Base-by-base conservation (phyloP, 805 yeast species). In the Candida sithepensis region DNA sequence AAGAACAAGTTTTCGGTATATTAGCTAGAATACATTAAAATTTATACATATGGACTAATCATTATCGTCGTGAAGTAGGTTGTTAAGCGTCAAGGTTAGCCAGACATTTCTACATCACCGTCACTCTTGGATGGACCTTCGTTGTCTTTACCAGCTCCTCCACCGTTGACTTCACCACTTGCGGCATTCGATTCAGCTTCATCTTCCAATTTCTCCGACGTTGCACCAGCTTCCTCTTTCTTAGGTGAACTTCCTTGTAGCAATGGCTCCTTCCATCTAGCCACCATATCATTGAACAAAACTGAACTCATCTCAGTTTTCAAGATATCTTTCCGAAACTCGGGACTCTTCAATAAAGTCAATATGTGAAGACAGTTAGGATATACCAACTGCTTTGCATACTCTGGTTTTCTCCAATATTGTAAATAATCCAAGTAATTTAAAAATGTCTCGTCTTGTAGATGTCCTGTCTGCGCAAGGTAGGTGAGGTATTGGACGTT, bases 281-380 rank as follows among this genome's bases (percentile, higher is more conserved):
- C 74, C 8, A 83, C 88, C 92, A 85, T 85, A 59, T 85, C 91
- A 54, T 83, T 82, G 82, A 81, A 84, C 51, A 80, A 56, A 39
- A 77, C 70, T 52, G 79, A 73, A 68, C 84, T 73, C 55, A 77
- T 68, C 59, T 84, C 81, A 34, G 81, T 71, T 60, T 78, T 73
- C 50, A 78, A 69, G 2, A 83, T 80, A 51, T 75, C 78, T 46
- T 70, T 70, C 46, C 88, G 68, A 54, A 81, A 82, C 39, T 72
- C 73, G 43, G 72, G 74, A 30, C 68, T 71, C 55, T 78, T 78
- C 12, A 82, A 71, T 46, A 90, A 67, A 19, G 87, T 80, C 50
- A 92, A 71, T 28, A 92, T 78, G 60, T 88, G 94, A 14, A 92
- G 73, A 62, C 97, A 85, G 64, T 92, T 88, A 2, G 99, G 98